A percentile compares a stretch with the other conserved stretches of the same genome.
phyloP scores from a whole-genome alignment of 371 early-diverging fungal genomes.

The Syncephalastrum contaminatum region DNA sequence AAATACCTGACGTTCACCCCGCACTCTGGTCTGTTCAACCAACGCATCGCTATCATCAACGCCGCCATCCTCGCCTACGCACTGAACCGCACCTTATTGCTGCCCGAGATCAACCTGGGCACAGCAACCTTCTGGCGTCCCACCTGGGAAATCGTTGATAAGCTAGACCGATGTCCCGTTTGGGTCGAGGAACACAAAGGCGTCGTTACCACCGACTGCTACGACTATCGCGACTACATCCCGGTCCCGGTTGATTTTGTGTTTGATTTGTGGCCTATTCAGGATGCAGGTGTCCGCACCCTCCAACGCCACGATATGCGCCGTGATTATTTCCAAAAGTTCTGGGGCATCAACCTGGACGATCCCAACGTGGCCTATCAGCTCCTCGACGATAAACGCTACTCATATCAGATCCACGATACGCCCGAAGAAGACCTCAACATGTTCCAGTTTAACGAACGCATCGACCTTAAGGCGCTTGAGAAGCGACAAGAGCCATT shows the following conservation, averaged over 20 bases:
- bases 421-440: not conserved
- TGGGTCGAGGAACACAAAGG: conserved; percentile 1
- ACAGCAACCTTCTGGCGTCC: conserved; percentile 33
- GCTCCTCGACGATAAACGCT: conserved; percentile 21
- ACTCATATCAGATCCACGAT: conserved; percentile 37
- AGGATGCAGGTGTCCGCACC: conserved; percentile 15
- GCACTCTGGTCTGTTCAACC: conserved; percentile 64
- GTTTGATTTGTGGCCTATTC: conserved; percentile 29
- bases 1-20: conserved; percentile 56
- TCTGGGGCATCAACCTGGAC: conserved; percentile 9
- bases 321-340: conserved; percentile 16
- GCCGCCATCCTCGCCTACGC: conserved; percentile 55
- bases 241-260: conserved; percentile 36
- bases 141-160: conserved; percentile 9
- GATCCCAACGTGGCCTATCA: conserved; percentile 13
- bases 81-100: conserved; percentile 54
- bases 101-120: conserved; percentile 49
- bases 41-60: conserved; percentile 55
- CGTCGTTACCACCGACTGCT: conserved; percentile 19
- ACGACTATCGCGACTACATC: conserved; percentile 38
- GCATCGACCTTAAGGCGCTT: conserved; percentile 18
- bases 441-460: conserved; percentile 11
- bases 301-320: conserved; percentile 24
- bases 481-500: conserved; percentile 23
- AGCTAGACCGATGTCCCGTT: conserved; percentile 16